Evolutionary conservation across 805 yeast genomes (phyloP).

Genomic region (Metschnikowia matae): DNA sequence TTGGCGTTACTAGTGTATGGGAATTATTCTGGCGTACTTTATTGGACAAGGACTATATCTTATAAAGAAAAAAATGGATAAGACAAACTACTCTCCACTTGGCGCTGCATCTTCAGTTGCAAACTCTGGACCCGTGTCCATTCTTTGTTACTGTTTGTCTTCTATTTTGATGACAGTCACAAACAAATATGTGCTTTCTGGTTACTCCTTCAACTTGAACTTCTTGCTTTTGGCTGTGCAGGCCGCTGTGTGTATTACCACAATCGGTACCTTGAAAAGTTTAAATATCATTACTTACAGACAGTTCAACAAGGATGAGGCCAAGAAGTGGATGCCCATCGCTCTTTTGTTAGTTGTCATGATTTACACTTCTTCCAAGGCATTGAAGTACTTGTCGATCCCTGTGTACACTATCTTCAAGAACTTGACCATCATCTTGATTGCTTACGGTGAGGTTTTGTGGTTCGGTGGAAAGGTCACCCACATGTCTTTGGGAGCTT

Average conservation of each 20-base stretch:
- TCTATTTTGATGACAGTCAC: slow-evolving; percentile 97
- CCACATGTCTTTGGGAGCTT: slow-evolving; percentile 84
- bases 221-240: slow-evolving; percentile 88
- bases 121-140: slow-evolving; percentile 64
- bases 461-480: slow-evolving; percentile 96
- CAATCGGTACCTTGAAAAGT: slow-evolving; percentile 68
- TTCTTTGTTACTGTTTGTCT: slow-evolving; percentile 81
- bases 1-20: slow-evolving; percentile 26
- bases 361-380: slow-evolving; percentile 96
- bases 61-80: slow-evolving; percentile 35
- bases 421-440: slow-evolving; percentile 91
- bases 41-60: slow-evolving; percentile 33
- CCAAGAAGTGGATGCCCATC: slow-evolving; percentile 94
- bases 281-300: slow-evolving; percentile 81
- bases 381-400: slow-evolving; percentile 82
- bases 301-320: slow-evolving; percentile 79
- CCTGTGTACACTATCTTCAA: slow-evolving; percentile 98
- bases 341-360: slow-evolving; percentile 82
- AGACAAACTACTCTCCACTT: slow-evolving; percentile 22
- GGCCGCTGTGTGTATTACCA: slow-evolving; percentile 73
- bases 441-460: slow-evolving; percentile 96
- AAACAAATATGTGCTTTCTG: slow-evolving; percentile 88
- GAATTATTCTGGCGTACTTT: slow-evolving; percentile 38
- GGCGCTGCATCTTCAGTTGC: slow-evolving; percentile 31
- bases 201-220: slow-evolving; percentile 69